Evolutionary conservation across 2,329 filamentous ascomycete genomes (phyloP).

Genomic region (Blumeriella jaapii): DNA sequence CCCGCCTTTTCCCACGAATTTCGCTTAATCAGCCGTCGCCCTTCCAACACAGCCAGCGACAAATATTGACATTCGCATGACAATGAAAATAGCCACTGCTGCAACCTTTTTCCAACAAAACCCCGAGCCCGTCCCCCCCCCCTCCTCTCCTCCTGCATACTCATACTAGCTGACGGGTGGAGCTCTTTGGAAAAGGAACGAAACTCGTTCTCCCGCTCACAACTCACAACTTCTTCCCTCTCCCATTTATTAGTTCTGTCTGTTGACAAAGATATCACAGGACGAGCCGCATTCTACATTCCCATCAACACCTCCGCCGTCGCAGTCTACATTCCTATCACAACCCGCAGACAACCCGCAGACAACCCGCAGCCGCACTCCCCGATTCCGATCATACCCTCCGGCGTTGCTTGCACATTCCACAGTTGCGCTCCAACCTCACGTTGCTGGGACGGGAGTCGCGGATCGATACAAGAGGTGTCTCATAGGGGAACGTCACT

Average conservation of each 20-base stretch:
- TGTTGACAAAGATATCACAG: neutral
- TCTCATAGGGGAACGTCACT: slow-evolving; percentile 14
- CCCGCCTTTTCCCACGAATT: too few relatives aligned
- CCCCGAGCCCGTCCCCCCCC: too few relatives aligned
- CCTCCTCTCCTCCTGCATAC: neutral
- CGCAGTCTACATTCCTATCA: too few relatives aligned
- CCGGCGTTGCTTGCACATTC: slow-evolving; percentile 24
- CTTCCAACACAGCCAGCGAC: too few relatives aligned
- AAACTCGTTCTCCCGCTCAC: neutral
- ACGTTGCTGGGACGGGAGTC: slow-evolving; percentile 26
- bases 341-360: neutral
- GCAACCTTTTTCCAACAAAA: too few relatives aligned
- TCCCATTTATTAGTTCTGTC: neutral
- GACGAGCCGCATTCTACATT: neutral
- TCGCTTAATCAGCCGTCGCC: too few relatives aligned
- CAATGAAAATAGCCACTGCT: neutral
- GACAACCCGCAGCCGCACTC: neutral
- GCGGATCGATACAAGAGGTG: slow-evolving; percentile 17
- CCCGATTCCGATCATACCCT: neutral
- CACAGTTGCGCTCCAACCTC: slow-evolving; percentile 25
- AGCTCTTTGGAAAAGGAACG: neutral
- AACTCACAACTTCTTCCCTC: neutral
- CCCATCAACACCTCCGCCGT: neutral
- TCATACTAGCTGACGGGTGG: neutral
- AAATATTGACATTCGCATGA: too few relatives aligned